A percentile compares a stretch with the other conserved stretches of the same genome.
Conservation (phyloP, 306 rosid species). For the Benincasa hispida region DNA sequence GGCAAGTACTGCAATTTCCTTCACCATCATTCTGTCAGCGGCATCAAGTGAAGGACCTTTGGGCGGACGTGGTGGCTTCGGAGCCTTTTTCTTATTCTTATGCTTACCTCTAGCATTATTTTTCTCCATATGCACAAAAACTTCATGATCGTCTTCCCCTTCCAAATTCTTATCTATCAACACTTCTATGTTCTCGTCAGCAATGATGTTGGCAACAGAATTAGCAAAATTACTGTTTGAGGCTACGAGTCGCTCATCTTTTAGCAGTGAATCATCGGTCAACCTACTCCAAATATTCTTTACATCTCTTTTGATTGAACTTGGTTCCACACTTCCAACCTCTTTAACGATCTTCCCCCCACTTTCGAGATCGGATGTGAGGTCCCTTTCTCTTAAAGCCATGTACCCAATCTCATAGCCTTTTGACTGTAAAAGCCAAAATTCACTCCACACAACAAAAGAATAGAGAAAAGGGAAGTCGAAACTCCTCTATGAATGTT, state of each 20-base stretch:
- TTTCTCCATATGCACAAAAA: conserved; percentile 21
- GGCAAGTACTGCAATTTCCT: conserved; percentile 72
- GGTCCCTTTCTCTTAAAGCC: conserved; percentile 20
- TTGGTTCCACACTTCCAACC: background rate
- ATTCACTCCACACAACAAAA: background rate
- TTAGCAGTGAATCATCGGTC: background rate
- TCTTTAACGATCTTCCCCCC: conserved; percentile 22
- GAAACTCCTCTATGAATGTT: background rate
- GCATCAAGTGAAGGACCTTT: conserved; percentile 72
- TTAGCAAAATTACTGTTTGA: background rate
- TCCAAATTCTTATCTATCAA: background rate
- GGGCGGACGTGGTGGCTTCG: conserved; percentile 94
- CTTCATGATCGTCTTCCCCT: conserved; percentile 10
- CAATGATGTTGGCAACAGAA: background rate
- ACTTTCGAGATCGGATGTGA: conserved; percentile 42
- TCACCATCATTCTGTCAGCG: conserved; percentile 61
- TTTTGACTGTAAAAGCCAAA: background rate
- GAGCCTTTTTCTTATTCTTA: conserved; percentile 64
- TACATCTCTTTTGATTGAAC: background rate
- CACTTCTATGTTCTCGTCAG: background rate
- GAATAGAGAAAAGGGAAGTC: background rate
- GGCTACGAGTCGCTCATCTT: background rate
- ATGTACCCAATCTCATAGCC: conserved; percentile 8
- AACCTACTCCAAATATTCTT: conserved; percentile 7
- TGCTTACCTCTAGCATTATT: conserved; percentile 44